Percentiles rank a stretch among this genome's conserved stretches.
phyloP scores from a whole-genome alignment of 129 eudicot species.

The Kitagawia praeruptora region DNA sequence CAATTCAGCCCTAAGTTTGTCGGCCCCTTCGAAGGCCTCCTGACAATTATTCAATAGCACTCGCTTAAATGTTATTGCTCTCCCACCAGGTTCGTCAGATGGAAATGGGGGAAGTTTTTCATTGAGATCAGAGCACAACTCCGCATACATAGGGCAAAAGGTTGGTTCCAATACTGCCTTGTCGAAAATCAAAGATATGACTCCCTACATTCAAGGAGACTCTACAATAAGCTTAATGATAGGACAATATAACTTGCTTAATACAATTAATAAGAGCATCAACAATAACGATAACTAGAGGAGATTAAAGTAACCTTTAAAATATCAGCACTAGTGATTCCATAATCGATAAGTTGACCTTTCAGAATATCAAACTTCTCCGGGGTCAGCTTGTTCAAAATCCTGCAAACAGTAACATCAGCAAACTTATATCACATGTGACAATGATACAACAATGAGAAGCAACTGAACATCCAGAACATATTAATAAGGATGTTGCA shows the following conservation, averaged over 20 bases:
- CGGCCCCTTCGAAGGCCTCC: slow-evolving; percentile 98
- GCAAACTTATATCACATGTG: slow-evolving; percentile 6
- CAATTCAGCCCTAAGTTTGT: slow-evolving; percentile 63
- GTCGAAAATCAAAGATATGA: slow-evolving; percentile 87
- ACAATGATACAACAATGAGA: neutral
- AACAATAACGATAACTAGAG: neutral
- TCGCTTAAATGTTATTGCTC: slow-evolving; percentile 78
- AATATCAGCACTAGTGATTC: slow-evolving; percentile 86
- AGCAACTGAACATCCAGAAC: neutral
- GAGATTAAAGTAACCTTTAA: slow-evolving; percentile 44
- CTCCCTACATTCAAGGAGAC: slow-evolving; percentile 49
- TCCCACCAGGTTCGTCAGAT: slow-evolving; percentile 82
- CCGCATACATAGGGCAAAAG: slow-evolving; percentile 95
- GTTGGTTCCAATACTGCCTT: slow-evolving; percentile 97
- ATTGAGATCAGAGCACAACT: slow-evolving; percentile 82
- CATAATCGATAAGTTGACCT: slow-evolving; percentile 88
- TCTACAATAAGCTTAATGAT: neutral
- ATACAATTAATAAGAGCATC: neutral
- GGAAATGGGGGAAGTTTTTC: slow-evolving; percentile 81
- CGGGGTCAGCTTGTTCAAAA: slow-evolving; percentile 95
- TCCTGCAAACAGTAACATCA: slow-evolving; percentile 35
- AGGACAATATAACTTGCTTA: neutral
- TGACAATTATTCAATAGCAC: slow-evolving; percentile 78
- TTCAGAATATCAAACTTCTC: slow-evolving; percentile 96
- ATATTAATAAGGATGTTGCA: too few species aligned